These are phyloP conservation scores for Hirschioporus abietinus DNA, from an alignment of 768 basidiomycete genomes.

Conservation along the genomic window DNA sequence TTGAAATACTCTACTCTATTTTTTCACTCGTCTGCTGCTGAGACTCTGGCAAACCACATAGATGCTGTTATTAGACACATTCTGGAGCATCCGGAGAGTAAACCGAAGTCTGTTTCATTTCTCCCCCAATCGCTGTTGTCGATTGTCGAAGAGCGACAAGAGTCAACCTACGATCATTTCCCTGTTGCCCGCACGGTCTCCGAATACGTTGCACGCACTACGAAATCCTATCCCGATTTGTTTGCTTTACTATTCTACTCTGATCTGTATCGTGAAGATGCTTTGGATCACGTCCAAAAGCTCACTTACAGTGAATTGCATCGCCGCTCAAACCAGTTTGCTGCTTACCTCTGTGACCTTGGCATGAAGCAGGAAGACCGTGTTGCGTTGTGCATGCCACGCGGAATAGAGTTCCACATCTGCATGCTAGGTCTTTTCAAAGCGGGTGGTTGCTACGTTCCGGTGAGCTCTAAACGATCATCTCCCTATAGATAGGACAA, in stretches of 20 bases:
- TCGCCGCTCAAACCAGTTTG: slow-evolving; percentile 32
- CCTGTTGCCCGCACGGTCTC: slow-evolving; percentile 18
- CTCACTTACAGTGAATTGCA: slow-evolving; percentile 35
- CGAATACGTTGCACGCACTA: slow-evolving; percentile 20
- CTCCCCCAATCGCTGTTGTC: neutral
- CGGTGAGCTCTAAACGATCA: slow-evolving; percentile 26
- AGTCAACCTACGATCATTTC: slow-evolving; percentile 12
- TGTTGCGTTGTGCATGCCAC: slow-evolving; percentile 41
- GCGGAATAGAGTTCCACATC: slow-evolving; percentile 36
- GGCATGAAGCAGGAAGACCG: slow-evolving; percentile 34
- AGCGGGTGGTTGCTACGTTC: slow-evolving; percentile 48
- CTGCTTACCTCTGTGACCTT: slow-evolving; percentile 33
- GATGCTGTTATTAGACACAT: neutral
- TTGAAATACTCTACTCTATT: neutral
- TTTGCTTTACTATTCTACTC: slow-evolving; percentile 22
- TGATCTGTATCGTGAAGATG: slow-evolving; percentile 7
- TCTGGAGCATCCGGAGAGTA: neutral
- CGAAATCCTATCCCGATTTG: slow-evolving; percentile 13
- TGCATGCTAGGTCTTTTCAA: slow-evolving; percentile 39
- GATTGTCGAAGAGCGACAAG: neutral
- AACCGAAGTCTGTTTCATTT: neutral
- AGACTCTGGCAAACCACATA: neutral
- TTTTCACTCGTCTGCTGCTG: neutral
- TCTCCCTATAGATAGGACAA: neutral
- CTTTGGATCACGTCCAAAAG: slow-evolving; percentile 10